Evolutionary conservation across 2,329 filamentous ascomycete genomes (phyloP).

Genomic region (Massarina eburnea): DNA sequence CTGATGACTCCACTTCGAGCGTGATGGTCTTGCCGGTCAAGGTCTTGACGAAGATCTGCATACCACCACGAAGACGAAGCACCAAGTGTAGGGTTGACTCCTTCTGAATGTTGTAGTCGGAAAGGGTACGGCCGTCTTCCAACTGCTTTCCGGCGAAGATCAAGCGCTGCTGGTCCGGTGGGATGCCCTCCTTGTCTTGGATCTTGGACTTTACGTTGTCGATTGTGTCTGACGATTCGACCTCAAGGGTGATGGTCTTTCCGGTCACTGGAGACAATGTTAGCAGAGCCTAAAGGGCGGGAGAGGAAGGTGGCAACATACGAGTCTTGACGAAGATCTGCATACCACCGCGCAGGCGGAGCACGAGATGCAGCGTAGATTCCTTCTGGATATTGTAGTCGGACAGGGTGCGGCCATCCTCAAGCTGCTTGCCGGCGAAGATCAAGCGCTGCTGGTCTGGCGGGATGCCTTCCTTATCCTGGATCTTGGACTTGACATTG

Average conservation of each 20-base stretch:
- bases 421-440: constrained; percentile 95
- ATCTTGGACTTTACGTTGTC: constrained; percentile 50
- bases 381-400: constrained; percentile 96
- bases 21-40: constrained; percentile 67
- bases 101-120: constrained; percentile 61
- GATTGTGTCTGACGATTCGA: constrained; percentile 44
- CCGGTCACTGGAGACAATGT: constrained; percentile 54
- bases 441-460: constrained; percentile 97
- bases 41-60: constrained; percentile 66
- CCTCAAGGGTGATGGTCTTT: constrained; percentile 55
- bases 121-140: constrained; percentile 59
- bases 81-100: constrained; percentile 72
- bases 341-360: constrained; percentile 68
- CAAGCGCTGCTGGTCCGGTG: constrained; percentile 60
- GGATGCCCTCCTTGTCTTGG: constrained; percentile 62
- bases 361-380: constrained; percentile 73
- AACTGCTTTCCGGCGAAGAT: constrained; percentile 62
- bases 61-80: constrained; percentile 68
- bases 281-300: constrained; percentile 30
- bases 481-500: constrained; percentile 96
- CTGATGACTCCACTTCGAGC: constrained; percentile 68
- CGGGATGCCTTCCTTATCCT: constrained; percentile 96
- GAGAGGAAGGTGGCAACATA: constrained; percentile 27
- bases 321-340: constrained; percentile 65
- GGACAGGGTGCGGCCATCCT: constrained; percentile 86